Percentiles rank a stretch among this genome's conserved stretches.
Conservation (phyloP, 371 early-diverging fungal genomes). For the Funneliformis caledonium region DNA sequence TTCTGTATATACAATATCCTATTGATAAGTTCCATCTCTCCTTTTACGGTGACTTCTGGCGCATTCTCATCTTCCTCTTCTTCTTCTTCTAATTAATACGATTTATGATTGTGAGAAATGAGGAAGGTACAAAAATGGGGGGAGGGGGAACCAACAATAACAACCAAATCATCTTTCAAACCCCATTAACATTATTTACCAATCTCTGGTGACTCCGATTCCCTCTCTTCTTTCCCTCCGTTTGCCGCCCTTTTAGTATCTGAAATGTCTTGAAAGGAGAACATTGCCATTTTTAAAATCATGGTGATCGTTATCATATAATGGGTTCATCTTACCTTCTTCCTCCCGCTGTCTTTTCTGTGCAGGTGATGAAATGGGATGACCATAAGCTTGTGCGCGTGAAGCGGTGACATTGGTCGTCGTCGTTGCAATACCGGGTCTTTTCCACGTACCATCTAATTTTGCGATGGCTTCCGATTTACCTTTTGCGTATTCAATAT, state of each 20-base stretch:
- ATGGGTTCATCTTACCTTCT: constrained; percentile 17
- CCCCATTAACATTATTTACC: constrained; percentile 2
- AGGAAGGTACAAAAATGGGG: too few species aligned
- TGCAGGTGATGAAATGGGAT: constrained; percentile 13
- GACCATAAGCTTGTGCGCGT: constrained; percentile 5
- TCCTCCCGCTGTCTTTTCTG: constrained; percentile 35
- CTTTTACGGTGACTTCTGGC: constrained; percentile 54
- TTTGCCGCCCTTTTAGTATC: constrained; percentile 5
- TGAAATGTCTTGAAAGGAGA: too few species aligned
- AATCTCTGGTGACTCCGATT: background rate
- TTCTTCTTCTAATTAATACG: background rate
- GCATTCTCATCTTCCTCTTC: constrained; percentile 23
- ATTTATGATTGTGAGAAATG: background rate
- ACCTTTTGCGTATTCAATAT: constrained; percentile 76
- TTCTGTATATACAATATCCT: constrained; percentile 90
- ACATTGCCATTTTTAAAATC: background rate
- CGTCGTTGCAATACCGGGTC: constrained; percentile 18
- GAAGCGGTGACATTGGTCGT: background rate
- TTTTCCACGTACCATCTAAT: constrained; percentile 66
- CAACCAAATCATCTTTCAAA: too few species aligned
- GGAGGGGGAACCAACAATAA: background rate
- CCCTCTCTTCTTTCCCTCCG: constrained; percentile 14
- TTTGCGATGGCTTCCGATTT: constrained; percentile 79
- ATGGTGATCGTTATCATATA: background rate
- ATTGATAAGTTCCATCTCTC: constrained; percentile 78